Conservation (phyloP, 176 grass and related monocot genomes). For the Carex kokanica region DNA sequence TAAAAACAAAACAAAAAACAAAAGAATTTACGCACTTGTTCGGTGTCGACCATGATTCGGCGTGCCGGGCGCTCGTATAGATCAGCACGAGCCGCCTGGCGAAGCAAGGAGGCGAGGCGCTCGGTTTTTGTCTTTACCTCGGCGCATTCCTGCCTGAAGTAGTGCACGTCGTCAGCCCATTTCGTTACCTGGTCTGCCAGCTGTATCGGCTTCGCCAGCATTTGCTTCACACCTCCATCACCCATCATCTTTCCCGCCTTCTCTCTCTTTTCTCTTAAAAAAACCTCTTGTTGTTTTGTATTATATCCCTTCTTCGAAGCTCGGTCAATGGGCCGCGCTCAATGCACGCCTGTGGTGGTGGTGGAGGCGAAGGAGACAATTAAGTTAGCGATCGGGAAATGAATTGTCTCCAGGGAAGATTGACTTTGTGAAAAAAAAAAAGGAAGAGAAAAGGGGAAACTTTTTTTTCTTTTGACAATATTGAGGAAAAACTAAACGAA, state of each 20-base stretch:
- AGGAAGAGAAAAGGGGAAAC: no score
- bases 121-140: slow-evolving; percentile 71
- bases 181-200: slow-evolving; percentile 88
- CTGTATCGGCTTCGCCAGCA: slow-evolving; percentile 83
- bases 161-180: slow-evolving; percentile 62
- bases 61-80: slow-evolving; percentile 91
- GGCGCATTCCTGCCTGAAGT: slow-evolving; percentile 61
- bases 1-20: not conserved
- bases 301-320: not conserved
- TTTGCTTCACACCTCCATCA: slow-evolving; percentile 73
- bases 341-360: not conserved
- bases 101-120: slow-evolving; percentile 62
- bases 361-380: not conserved
- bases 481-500: slow-evolving; percentile 1
- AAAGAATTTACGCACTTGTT: slow-evolving; percentile 34
- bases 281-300: not conserved
- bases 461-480: not conserved
- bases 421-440: not conserved
- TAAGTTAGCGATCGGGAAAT: not conserved
- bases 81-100: slow-evolving; percentile 81
- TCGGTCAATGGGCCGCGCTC: not conserved
- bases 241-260: not conserved
- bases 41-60: slow-evolving; percentile 76
- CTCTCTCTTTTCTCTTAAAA: not conserved
- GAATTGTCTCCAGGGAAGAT: not conserved